Base-by-base conservation (phyloP, 2,329 filamentous ascomycete species). In the Fusarium sambucinum region DNA sequence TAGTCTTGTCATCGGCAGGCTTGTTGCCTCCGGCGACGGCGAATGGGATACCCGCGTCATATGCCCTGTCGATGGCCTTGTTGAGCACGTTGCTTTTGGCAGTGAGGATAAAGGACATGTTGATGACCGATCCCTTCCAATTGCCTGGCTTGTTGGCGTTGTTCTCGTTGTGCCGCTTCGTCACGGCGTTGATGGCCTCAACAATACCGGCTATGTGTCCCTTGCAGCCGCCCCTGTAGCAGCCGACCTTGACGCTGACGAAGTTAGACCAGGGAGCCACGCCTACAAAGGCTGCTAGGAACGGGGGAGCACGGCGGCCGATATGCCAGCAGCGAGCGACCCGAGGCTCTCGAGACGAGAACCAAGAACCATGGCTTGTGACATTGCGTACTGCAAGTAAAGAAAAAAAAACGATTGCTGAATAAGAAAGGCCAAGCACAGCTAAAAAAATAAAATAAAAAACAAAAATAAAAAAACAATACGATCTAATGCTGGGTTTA, bases 1-100 rank as follows among this genome's bases (percentile, higher is more conserved):
- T 52, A 11, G 16, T 52, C 3, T 52, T 32, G 10, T 21, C 35
- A 32, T 41, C 35, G 5, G n/a, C 48, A 41, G 48, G 11, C 35
- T 52, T 52, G 35, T 52, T 52, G 13, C 35, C 48, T 52, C 48
- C 48, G n/a, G 48, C 48, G 48, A 52, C 48, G 48, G 48, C 48
- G 13, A 52, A 41, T 41, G 48, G 48, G 27, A 52, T 52, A n/a
- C 48, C 48, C 25, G 35, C 48, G 41, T 52, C 48, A 41, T 52
- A 52, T 52, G 37, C 48, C 48, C 19, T 52, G 27, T 52, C 48
- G 35, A 52, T 52, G 27, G 48, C 48, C 35, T 11, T 52, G 48
- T 52, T 52, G 35, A 52, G 48, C 35, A 14, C 35, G 35, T 52
- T 52, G 48, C 48, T 52, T 40, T 41, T 52, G 35, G 35, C 35